These are phyloP conservation scores for Mycena sp. DNA, from an alignment of 1,284 basidiomycete genomes.

Conservation along the genomic window DNA sequence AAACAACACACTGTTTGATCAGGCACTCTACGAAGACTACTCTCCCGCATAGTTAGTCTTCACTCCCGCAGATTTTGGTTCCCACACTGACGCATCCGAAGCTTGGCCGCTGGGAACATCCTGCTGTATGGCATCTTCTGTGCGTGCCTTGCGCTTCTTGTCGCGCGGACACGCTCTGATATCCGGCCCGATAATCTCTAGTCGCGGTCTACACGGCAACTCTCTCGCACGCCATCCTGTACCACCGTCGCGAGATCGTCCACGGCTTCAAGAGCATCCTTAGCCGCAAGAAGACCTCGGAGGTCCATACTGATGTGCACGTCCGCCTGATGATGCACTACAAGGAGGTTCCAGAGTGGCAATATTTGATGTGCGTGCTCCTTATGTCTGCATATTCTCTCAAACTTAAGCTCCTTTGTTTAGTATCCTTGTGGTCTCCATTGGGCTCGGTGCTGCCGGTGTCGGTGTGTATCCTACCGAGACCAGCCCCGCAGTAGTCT, in stretches of 20 bases:
- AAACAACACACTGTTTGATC: conserved; percentile 17
- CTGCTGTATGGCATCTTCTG: conserved; percentile 32
- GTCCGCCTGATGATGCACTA: conserved; percentile 28
- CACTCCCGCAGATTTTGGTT: neutral
- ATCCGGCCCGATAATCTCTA: conserved; percentile 11
- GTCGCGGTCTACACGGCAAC: conserved; percentile 8
- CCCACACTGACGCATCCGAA: neutral
- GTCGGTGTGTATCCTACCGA: conserved; percentile 41
- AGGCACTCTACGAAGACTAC: conserved; percentile 17
- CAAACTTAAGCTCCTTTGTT: neutral
- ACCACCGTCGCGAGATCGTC: conserved; percentile 4
- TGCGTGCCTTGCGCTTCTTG: conserved; percentile 14
- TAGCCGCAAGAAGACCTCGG: neutral
- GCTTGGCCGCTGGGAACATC: conserved; percentile 23
- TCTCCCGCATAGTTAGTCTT: conserved; percentile 22
- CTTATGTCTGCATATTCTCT: too few relatives aligned
- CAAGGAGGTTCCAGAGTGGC: conserved; percentile 44
- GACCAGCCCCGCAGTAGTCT: conserved; percentile 40
- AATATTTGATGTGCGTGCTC: conserved; percentile 32
- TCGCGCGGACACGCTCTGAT: too few relatives aligned
- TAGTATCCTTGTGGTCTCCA: conserved; percentile 35
- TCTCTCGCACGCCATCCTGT: neutral
- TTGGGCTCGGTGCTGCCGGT: conserved; percentile 35
- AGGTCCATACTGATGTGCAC: neutral
- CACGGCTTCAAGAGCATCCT: conserved; percentile 11